Conservation (phyloP, 345 rosid genomes). For the Lagerstroemia speciosa region DNA sequence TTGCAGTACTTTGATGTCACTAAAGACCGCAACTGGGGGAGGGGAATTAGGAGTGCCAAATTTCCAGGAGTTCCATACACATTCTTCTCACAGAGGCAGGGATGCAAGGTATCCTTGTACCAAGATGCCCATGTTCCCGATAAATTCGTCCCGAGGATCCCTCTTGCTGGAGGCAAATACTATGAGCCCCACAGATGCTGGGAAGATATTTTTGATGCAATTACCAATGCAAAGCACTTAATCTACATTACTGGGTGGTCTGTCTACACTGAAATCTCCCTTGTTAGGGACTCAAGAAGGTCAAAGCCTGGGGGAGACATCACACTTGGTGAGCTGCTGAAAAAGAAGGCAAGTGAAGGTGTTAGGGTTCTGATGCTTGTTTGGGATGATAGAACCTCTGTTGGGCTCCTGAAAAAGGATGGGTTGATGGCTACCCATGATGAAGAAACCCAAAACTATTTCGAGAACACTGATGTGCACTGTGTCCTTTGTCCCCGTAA, state of each 20-base stretch:
- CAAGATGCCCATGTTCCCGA: conserved; percentile 95
- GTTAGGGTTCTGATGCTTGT: conserved; percentile 84
- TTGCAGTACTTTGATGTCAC: conserved; percentile 68
- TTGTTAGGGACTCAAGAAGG: conserved; percentile 90
- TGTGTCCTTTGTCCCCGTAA: conserved; percentile 90
- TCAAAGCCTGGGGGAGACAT: conserved; percentile 89
- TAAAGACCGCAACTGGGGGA: conserved; percentile 56
- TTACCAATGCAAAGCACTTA: conserved; percentile 73
- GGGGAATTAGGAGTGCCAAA: conserved; percentile 60
- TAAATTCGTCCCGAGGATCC: conserved; percentile 68
- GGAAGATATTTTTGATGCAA: conserved; percentile 93
- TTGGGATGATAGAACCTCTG: conserved; percentile 99
- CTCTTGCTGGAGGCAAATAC: conserved; percentile 81
- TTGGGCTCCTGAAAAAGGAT: conserved; percentile 69
- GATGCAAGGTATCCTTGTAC: conserved; percentile 84
- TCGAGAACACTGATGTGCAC: conserved; percentile 66
- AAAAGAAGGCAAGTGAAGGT: conserved; percentile 89
- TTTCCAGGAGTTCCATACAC: conserved; percentile 93
- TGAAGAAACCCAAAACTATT: conserved; percentile 71
- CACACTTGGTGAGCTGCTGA: conserved; percentile 72
- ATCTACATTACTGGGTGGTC: conserved; percentile 99
- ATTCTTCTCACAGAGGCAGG: conserved; percentile 72
- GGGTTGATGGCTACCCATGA: conserved; percentile 98
- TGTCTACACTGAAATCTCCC: conserved; percentile 76
- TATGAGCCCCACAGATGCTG: conserved; percentile 89